A percentile compares a stretch with the other conserved stretches of the same genome.
Evolutionary conservation across 2,329 filamentous ascomycete species (phyloP).

Genomic region (Periglandula ipomoeae): DNA sequence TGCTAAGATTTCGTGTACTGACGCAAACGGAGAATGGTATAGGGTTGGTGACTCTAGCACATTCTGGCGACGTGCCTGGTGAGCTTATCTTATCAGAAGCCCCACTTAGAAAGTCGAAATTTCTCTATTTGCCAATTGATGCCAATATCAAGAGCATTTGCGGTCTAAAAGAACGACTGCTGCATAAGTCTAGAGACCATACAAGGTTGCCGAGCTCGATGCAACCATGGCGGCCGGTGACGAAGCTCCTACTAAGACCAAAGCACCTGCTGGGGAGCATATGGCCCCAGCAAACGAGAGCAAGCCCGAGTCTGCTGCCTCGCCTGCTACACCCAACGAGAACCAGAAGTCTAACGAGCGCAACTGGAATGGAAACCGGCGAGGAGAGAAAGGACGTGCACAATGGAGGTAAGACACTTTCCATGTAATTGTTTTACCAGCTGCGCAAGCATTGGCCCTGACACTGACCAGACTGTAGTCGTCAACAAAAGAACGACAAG

Average conservation of each 20-base stretch:
- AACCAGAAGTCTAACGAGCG: conserved; percentile 8
- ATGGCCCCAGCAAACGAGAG: conserved; percentile 7
- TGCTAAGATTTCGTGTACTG: too few species aligned
- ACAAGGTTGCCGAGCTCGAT: conserved; percentile 14
- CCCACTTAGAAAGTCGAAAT: too few species aligned
- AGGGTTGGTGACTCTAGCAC: too few species aligned
- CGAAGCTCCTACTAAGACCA: conserved; percentile 19
- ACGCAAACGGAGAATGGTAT: too few species aligned
- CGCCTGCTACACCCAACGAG: neutral
- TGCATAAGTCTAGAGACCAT: too few species aligned
- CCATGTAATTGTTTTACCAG: neutral
- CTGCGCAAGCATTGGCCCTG: conserved; percentile 2
- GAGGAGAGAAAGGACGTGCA: conserved; percentile 21
- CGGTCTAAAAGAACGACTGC: too few species aligned
- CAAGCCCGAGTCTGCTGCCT: neutral
- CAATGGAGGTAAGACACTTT: conserved; percentile 9
- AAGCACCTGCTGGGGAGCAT: conserved; percentile 11
- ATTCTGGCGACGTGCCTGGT: too few species aligned
- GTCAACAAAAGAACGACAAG: conserved; percentile 22
- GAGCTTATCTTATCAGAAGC: too few species aligned
- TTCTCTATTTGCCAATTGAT: too few species aligned
- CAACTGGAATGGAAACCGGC: conserved; percentile 7
- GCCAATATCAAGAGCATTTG: too few species aligned
- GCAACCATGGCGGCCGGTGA: conserved; percentile 24
- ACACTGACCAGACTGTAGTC: conserved; percentile 27